Base-by-base conservation (phyloP, 495 filamentous ascomycete species). In the Aspergillus asperescens region DNA sequence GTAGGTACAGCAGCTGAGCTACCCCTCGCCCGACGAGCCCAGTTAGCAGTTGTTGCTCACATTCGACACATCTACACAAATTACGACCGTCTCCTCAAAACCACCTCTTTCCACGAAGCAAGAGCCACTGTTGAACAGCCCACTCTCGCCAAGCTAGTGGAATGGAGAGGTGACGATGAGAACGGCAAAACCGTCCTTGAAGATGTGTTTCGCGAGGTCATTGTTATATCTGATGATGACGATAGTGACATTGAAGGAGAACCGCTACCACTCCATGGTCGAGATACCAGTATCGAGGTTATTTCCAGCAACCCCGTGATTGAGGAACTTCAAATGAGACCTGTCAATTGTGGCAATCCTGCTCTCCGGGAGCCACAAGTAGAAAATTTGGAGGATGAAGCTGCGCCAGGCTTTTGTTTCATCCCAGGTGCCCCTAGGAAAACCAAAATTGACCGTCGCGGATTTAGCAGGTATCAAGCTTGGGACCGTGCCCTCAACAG, bases 131-230 rank as follows among this genome's bases (percentile, higher is more conserved):
- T 93, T 31, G 86, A 92, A 60, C 77, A 82, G 38, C 67, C 81
- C 12, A 89, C 83, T 43, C 71, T 92, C 24, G 80, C 84, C 48
- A 79, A 84, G 60, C 72, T 95, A 48, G 79, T 88, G 60, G 83
- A 88, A 75, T 95, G 91, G 91, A 84, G 89, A 63, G 89, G 88
- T 41, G 88, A 92, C 58, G 87, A 89, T 62, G 86, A 90, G 59
- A 86, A 81, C 31, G 85, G 85, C 38, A 81, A 81, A 54, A 80
- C 82, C 46, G 83, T 86, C 56, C 75, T 90, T 7, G 86, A 90
- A 57, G 87, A 93, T 62, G 85, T 88, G 49, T 82, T 93, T 48
- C 79, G 84, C 28, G 88, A 92, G 64, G 81, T 90, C 25, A 85
- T 93, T 53, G 80, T 90, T 57, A 87, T 95, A 50, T 85, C 87